Base-by-base conservation (phyloP, 2,329 filamentous ascomycete genomes). In the Paracoccidioides lutzii region DNA sequence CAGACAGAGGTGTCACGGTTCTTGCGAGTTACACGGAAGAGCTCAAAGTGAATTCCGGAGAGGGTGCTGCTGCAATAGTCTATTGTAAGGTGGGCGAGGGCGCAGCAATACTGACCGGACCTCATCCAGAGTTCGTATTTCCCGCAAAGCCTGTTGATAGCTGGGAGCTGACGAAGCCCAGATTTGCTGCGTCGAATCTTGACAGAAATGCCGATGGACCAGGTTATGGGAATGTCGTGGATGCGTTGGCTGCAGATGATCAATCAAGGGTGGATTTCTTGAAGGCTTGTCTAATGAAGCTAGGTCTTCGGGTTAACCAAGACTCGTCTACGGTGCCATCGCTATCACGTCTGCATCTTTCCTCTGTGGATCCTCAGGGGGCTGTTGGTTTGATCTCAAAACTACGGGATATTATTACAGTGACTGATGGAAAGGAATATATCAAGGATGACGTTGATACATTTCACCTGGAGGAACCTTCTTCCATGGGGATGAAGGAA, bases 41-140 rank as follows among this genome's bases (percentile, higher is more conserved):
- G 12, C 69, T 95, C 10, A 81, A 85, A 62, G 87, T 96, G 3
- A 84, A 94, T 54, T 78, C 85, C 0, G 89, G 88, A 0, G 75
- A 81, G 44, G 82, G 81, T 1, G 79, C 82, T 37, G 90, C 90
- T 1, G 91, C 93, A 0, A 78, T 94, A 3, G 81, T 98, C 0
- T 88, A 89, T 65, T 87, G 90, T 65, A 87, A 84, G 59, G 79
- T 95, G 46, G 90, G 90, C 0, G 81, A 89, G 46, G 93, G 93
- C 1, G 81, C 81, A 42, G 88, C 82, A 1, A 72, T 97, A 5
- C 71, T 98, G 15, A 94, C 87, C 0, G 90, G 90, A 0, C 88
- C 90, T 42, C 93, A 98, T 76, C 91, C 91, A 53, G 93, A 98
- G 88, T 94, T 75, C 67, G 80, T 73, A 43, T 55, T 56, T 38